These are phyloP conservation scores for Microbotryum silenes-acaulis DNA, from an alignment of 1,284 basidiomycete species.

Conservation along the genomic window DNA sequence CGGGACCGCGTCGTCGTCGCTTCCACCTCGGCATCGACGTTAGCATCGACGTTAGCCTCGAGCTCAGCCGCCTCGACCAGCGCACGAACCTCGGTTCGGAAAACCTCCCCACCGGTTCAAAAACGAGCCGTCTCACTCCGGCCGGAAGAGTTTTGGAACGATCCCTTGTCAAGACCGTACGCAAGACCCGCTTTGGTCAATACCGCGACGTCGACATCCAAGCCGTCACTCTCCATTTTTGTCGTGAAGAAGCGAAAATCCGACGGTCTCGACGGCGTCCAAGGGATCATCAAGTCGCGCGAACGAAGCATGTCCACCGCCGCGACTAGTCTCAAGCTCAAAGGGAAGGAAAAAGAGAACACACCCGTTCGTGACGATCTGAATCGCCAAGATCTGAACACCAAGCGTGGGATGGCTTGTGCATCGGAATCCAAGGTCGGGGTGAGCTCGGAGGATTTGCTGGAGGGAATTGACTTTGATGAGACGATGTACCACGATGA, in stretches of 20 bases:
- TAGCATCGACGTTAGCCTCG: conserved; percentile 28
- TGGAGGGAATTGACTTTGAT: conserved; percentile 30
- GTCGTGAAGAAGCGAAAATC: too few relatives aligned
- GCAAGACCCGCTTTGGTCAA: conserved; percentile 32
- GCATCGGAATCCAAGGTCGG: too few relatives aligned
- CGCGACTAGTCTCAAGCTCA: too few relatives aligned
- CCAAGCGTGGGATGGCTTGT: too few relatives aligned
- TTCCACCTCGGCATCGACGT: conserved; percentile 6
- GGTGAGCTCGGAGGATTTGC: conserved; percentile 6
- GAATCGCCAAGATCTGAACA: too few relatives aligned
- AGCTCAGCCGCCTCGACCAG: conserved; percentile 26
- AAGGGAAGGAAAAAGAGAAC: too few relatives aligned
- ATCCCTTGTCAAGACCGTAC: conserved; percentile 36
- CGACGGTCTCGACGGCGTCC: too few relatives aligned
- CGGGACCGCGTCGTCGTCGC: background rate
- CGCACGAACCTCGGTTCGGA: conserved; percentile 4
- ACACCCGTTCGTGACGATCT: too few relatives aligned
- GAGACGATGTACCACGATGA: conserved; percentile 5
- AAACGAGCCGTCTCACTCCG: conserved; percentile 42
- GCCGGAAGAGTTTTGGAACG: conserved; percentile 32
- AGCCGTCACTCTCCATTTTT: too few relatives aligned
- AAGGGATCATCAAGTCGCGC: too few relatives aligned
- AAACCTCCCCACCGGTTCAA: conserved; percentile 12
- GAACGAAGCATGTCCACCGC: too few relatives aligned
- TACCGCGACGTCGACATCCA: too few relatives aligned